Evolutionary conservation across 2,329 filamentous ascomycete species (phyloP), one percentile per base, ranked within the genome.

Genomic region (Fusarium xyrophilum): DNA sequence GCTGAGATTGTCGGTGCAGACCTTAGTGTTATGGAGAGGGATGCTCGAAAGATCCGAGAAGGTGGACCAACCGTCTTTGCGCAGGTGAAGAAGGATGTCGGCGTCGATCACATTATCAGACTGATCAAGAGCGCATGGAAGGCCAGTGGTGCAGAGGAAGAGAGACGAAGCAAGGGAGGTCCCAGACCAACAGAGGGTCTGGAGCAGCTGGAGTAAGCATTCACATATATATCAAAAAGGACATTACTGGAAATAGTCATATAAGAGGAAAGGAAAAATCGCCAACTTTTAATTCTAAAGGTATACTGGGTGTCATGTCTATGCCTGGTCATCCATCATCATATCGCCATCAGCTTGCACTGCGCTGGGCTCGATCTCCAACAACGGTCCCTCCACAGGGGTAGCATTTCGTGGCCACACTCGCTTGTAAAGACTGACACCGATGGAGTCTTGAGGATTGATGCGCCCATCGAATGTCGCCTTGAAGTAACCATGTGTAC

Each of bases 401-500:
- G 75, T 76, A 21, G 93, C 89, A 67, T 84, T 84, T 61, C 94
- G 85, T 11, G 96, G 96, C 86, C 90, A 96, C 64, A 95, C 89
- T 25, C 92, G 83, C 86, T 96, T 96, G 77, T 95, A 96, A 75
- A 96, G 77, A 80, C 93, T 97, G 67, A 98, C 91, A 51, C 93
- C 96, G 47, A 99, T 89, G 6, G 93, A 90, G 81, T 99, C 96
- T 81, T 97, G 92, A 3, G 96, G 94, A 79, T 97, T 98, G 78
- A 99, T 95, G 77, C 91, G 92, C 15, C 90, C 93, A 78, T 99
- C 96, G 82, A 99, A 99, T 4, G 91, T 97, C 15, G 96, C 96
- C 85, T 99, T 99, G 87, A 98, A 98, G 83, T 99, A 99, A n/a
- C 96, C 96, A 79, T 99, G 96, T 36, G 96, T 99, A 73, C 96